Conservation (phyloP, 2,329 filamentous ascomycete genomes). For the Sporothrix phasma region DNA sequence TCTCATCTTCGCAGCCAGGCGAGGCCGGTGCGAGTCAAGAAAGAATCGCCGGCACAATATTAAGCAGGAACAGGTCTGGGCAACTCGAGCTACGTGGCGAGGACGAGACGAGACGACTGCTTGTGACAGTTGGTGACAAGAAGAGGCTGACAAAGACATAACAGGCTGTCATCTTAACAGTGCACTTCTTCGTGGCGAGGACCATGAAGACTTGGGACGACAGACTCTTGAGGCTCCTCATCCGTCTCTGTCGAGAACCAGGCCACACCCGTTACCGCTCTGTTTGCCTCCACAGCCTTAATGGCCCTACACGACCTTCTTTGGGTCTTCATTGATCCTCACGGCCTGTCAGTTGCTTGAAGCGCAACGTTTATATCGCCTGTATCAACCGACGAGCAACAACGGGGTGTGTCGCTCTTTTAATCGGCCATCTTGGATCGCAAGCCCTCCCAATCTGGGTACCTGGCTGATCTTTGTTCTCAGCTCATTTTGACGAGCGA, state of each 20-base stretch:
- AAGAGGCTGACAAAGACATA: background rate
- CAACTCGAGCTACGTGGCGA: background rate
- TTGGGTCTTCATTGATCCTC: background rate
- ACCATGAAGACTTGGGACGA: no score
- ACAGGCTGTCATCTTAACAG: no score
- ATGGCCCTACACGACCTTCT: background rate
- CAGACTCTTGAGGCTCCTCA: no score
- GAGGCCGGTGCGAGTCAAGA: conserved; percentile 1
- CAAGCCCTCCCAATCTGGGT: background rate
- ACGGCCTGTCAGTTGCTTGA: background rate
- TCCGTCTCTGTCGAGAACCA: conserved; percentile 9
- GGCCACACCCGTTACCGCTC: background rate
- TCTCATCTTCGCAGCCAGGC: background rate
- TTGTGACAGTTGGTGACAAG: background rate
- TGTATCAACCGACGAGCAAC: conserved; percentile 2
- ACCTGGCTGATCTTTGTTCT: background rate
- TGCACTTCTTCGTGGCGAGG: background rate
- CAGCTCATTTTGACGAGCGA: background rate
- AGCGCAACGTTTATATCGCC: background rate
- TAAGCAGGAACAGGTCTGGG: background rate
- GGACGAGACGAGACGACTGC: background rate
- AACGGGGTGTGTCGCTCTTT: background rate
- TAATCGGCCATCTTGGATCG: background rate
- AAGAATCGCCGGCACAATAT: background rate
- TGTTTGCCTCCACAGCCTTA: background rate